Evolutionary conservation across 2,329 filamentous ascomycete species (phyloP), one percentile per base, ranked within the genome.

Genomic region (Talaromyces sp.): DNA sequence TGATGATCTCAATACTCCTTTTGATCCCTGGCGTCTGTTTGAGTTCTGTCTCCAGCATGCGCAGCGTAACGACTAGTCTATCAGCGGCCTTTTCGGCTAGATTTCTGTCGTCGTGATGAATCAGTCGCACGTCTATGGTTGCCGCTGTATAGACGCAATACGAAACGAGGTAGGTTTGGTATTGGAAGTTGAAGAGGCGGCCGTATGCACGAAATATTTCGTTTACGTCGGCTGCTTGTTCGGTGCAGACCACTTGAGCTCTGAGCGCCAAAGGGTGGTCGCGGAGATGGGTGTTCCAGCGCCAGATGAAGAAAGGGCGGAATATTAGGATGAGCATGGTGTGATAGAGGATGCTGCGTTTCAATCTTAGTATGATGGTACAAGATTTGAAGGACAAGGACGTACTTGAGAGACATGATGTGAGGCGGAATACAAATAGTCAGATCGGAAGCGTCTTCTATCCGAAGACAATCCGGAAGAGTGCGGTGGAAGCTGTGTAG

Each of bases 91-190:
- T 41, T 41, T 52, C 68, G 62, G 62, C 60, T n/a, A 67, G 37
- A 6, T 24, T 22, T 1, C 35, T 45, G 41, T 68, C 67, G 0
- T 65, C 67, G 31, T 68, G 62, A 19, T 45, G 66, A 11, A 70
- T 63, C 9, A 64, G 59, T 31, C 62, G 66, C 13, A 68, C 64
- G 33, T 70, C 67, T 47, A 70, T 68, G 8, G 69, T 70, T 16
- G 68, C 68, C 14, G 68, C 68, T 4, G 69, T 70, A 54, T 70
- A 70, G 3, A 69, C 68, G 31, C 69, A 70, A 37, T 70, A 70
- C 19, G 65, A 68, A 11, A 69, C 57, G 14, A 68, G 64, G 47
- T 70, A 70, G 16, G 65, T 69, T 61, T 69, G 66, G 39, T 67
- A 62, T 33, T 66, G 60, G 56, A 68, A 69, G 27, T 66, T 49